Evolutionary conservation across 129 eudicot species (phyloP).

Genomic region (Chrysanthemum lavandulifolium): DNA sequence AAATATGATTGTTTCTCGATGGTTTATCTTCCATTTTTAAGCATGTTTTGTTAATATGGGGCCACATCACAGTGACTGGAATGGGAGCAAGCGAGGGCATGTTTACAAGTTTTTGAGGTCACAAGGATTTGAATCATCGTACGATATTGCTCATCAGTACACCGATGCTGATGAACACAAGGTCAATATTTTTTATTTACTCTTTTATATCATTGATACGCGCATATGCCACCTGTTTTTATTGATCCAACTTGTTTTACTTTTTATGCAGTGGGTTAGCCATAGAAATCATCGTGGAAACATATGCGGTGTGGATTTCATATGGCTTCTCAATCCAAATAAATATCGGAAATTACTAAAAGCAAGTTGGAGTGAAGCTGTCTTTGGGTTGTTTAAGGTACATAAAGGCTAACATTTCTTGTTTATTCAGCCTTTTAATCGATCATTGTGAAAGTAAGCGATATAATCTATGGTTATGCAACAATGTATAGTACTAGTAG

Average conservation of each 20-base stretch:
- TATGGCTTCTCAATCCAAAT: conserved; percentile 98
- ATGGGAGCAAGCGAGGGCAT: conserved; percentile 96
- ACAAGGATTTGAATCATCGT: conserved; percentile 94
- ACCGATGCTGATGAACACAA: conserved; percentile 94
- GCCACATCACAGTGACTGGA: conserved; percentile 70
- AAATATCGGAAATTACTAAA: conserved; percentile 75
- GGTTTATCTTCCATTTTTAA: not conserved
- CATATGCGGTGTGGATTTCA: conserved; percentile 97
- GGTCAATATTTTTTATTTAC: conserved; percentile 35
- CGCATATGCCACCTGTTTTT: not conserved
- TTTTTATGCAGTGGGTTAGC: conserved; percentile 79
- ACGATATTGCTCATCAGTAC: conserved; percentile 96
- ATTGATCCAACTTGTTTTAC: not conserved
- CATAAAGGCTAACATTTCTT: not conserved
- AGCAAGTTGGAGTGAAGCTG: conserved; percentile 94
- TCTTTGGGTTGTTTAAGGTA: conserved; percentile 94
- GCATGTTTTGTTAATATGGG: not conserved
- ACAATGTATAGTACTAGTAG: not conserved
- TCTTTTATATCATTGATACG: not conserved
- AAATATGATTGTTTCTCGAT: conserved; percentile 14
- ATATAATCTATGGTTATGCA: not conserved
- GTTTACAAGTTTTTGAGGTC: conserved; percentile 88
- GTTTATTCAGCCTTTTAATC: conserved; percentile 4
- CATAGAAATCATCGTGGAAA: conserved; percentile 98
- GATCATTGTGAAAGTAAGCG: not conserved